Evolutionary conservation across 2,329 filamentous ascomycete species (phyloP).

Genomic region (Furcasterigmium furcatum): DNA sequence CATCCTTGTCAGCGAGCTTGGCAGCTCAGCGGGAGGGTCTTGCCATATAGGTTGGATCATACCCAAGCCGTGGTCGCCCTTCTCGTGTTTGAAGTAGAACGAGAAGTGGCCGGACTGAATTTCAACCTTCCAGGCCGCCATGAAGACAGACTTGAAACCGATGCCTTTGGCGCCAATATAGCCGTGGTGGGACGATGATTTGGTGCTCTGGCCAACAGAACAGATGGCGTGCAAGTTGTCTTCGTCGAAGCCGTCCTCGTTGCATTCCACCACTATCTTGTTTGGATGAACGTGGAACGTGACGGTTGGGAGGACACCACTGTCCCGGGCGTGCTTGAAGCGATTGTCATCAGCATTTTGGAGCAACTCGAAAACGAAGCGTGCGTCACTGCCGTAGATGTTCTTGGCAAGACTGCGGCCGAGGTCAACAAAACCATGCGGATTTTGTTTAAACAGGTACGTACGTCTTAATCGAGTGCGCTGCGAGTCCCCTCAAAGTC

Average conservation of each 20-base stretch:
- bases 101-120: slow-evolving; percentile 40
- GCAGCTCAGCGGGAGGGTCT: slow-evolving; percentile 12
- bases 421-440: too few relatives aligned
- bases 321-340: slow-evolving; percentile 23
- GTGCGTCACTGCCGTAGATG: slow-evolving; percentile 36
- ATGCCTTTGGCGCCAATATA: slow-evolving; percentile 51
- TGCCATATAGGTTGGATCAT: slow-evolving; percentile 46
- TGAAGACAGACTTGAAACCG: slow-evolving; percentile 50
- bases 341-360: slow-evolving; percentile 53
- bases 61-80: slow-evolving; percentile 41
- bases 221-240: slow-evolving; percentile 43
- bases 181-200: slow-evolving; percentile 29
- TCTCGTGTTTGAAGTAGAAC: slow-evolving; percentile 37
- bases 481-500: too few relatives aligned
- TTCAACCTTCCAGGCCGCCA: slow-evolving; percentile 36
- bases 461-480: slow-evolving; percentile 3
- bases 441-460: too few relatives aligned
- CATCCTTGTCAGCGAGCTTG: slow-evolving; percentile 25
- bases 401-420: slow-evolving; percentile 39
- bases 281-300: slow-evolving; percentile 30
- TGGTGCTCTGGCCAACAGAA: slow-evolving; percentile 40
- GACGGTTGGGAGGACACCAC: slow-evolving; percentile 21
- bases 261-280: slow-evolving; percentile 42
- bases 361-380: slow-evolving; percentile 50
- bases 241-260: slow-evolving; percentile 42